These are phyloP conservation scores for Lizonia empirigonia DNA, from an alignment of 2,329 filamentous ascomycete species.

Conservation along the genomic window DNA sequence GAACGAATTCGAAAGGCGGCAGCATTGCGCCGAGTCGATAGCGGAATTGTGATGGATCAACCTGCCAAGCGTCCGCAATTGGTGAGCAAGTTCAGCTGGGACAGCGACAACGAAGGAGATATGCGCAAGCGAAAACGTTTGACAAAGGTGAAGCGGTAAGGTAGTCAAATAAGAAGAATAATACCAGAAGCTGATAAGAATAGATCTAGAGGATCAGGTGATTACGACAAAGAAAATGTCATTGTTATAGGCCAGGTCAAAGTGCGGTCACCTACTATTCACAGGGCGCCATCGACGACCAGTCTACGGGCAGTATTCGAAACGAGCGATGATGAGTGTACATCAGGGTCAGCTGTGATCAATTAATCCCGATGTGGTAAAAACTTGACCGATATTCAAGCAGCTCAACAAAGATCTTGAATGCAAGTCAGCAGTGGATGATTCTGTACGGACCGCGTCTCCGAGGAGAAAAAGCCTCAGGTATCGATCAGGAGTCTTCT, in stretches of 20 bases:
- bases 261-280: not conserved
- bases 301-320: not conserved
- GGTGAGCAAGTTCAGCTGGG: constrained; percentile 9
- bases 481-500: not conserved
- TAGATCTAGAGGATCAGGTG: not conserved
- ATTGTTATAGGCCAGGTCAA: not conserved
- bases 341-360: too few relatives aligned
- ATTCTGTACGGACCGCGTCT: not conserved
- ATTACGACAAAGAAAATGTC: not conserved
- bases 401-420: not conserved
- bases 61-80: not conserved
- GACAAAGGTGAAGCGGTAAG: not conserved
- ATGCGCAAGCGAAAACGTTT: not conserved
- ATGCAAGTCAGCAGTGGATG: too few relatives aligned
- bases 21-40: not conserved
- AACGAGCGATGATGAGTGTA: too few relatives aligned
- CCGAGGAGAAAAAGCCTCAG: not conserved
- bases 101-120: not conserved
- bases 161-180: not conserved
- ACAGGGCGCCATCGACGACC: not conserved
- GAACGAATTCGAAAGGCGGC: not conserved
- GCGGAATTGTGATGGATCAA: not conserved
- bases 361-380: not conserved
- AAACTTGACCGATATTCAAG: not conserved
- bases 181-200: not conserved